Evolutionary conservation across 805 yeast species (phyloP).

Genomic region (Candida stauntonica): DNA sequence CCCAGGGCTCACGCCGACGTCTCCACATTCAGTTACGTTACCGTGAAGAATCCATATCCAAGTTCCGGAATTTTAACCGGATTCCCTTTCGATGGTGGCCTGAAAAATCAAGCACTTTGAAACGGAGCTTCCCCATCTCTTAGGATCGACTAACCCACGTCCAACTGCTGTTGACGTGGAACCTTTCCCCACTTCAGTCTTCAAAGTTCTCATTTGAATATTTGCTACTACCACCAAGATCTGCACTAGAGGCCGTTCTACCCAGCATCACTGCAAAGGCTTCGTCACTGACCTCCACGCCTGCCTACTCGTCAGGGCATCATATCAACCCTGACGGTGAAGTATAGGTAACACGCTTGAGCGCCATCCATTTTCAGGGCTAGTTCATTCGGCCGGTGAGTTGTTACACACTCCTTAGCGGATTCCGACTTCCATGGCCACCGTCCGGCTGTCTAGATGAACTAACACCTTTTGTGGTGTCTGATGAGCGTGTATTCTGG

Average conservation of each 20-base stretch:
- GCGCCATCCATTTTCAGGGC: conserved; percentile 8
- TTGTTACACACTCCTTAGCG: conserved; percentile 8
- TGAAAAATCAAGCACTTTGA: neutral
- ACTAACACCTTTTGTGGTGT: neutral
- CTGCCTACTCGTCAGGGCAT: conserved; percentile 1
- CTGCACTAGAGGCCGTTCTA: neutral
- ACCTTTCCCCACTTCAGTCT: neutral
- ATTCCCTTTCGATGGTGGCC: neutral
- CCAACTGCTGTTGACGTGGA: neutral
- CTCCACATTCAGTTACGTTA: conserved; percentile 4
- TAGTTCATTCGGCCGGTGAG: conserved; percentile 11
- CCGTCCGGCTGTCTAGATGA: conserved; percentile 3
- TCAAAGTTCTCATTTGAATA: neutral
- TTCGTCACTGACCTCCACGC: neutral
- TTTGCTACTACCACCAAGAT: neutral
- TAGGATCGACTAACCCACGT: neutral
- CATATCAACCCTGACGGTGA: conserved; percentile 8
- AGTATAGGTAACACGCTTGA: conserved; percentile 3
- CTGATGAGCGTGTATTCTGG: neutral
- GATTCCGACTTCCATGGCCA: conserved; percentile 9
- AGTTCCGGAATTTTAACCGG: neutral
- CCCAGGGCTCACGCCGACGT: conserved; percentile 3
- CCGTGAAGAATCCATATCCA: neutral
- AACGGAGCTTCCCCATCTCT: neutral
- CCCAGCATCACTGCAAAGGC: neutral